A percentile compares a stretch with the other conserved stretches of the same genome.
These are phyloP conservation scores for Hypoxylon sp. DNA, from an alignment of 2,329 filamentous ascomycete genomes.

Conservation along the genomic window DNA sequence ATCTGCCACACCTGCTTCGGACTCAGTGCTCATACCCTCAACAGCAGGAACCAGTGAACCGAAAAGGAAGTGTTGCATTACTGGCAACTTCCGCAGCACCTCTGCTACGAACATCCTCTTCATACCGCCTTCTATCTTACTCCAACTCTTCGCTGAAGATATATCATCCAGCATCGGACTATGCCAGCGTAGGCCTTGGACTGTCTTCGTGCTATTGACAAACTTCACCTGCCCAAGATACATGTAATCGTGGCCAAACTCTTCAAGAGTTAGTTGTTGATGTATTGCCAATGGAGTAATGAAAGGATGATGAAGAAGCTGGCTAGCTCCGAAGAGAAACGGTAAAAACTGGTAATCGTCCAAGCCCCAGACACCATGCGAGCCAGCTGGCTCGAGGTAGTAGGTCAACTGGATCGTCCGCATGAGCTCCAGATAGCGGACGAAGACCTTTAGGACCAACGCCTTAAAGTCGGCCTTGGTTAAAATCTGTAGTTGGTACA, in stretches of 20 bases:
- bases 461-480: conserved; percentile 76
- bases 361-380: conserved; percentile 97
- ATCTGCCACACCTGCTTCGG: conserved; percentile 62
- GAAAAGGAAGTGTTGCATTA: conserved; percentile 99
- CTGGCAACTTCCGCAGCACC: conserved; percentile 91
- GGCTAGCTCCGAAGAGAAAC: conserved; percentile 93
- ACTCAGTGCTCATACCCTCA: conserved; percentile 82
- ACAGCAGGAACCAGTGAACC: conserved; percentile 85
- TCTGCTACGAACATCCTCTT: conserved; percentile 96
- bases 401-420: conserved; percentile 90
- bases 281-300: conserved; percentile 88
- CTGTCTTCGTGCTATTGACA: conserved; percentile 96
- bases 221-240: conserved; percentile 95
- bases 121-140: conserved; percentile 95
- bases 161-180: conserved; percentile 99
- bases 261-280: conserved; percentile 87
- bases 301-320: conserved; percentile 86
- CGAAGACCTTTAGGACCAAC: conserved; percentile 83
- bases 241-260: conserved; percentile 85
- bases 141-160: conserved; percentile 88
- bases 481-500: conserved; percentile 83
- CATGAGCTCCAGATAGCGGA: conserved; percentile 88
- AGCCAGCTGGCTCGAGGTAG: conserved; percentile 96
- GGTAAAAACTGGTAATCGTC: conserved; percentile 98
- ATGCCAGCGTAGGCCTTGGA: conserved; percentile 95